Evolutionary conservation across 2,329 filamentous ascomycete genomes (phyloP), one percentile per base, ranked within the genome.

Genomic region (Thelonectria rubi): DNA sequence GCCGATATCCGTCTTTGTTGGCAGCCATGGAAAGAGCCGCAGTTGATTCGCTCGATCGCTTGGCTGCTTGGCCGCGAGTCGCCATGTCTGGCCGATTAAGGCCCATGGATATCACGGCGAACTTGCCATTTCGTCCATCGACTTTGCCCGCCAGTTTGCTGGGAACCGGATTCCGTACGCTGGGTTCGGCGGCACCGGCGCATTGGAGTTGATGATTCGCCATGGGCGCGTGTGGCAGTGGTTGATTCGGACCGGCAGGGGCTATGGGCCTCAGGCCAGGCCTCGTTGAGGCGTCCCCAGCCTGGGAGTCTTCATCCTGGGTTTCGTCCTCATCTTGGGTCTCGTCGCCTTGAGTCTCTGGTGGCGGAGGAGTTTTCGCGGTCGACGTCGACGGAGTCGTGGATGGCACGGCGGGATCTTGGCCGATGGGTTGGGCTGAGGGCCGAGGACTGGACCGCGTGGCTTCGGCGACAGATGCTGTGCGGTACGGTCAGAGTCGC

Each of bases 61-160:
- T 86, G 6, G 86, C 86, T 47, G 84, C 82, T 53, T 82, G 81
- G 69, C 84, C 80, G 49, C 84, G 78, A 42, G 82, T 78, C 52
- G 82, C 76, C 40, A 81, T 79, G 59, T 82, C 79, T 63, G 78
- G 75, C 70, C 76, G 79, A 58, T 77, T 69, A 24, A 85, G 77
- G 34, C 83, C 81, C 78, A 89, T 87, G 58, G 88, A 85, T 82
- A 89, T 87, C 42, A 89, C 84, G 47, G 81, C 79, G 72, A 89
- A 89, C 66, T 87, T 88, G 26, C 86, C 86, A 62, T 84, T 84
- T 68, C 81, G 83, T 24, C 79, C 78, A 64, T 84, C 81, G 18
- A 84, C 82, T 65, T 83, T 85, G 62, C 85, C 84, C 70, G 88
- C 86, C 55, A 89, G 77, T 72, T 88, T 88, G 73, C 82, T 86